Base-by-base conservation (phyloP, 2,329 filamentous ascomycete species). In the Diaporthe citrichinensis region DNA sequence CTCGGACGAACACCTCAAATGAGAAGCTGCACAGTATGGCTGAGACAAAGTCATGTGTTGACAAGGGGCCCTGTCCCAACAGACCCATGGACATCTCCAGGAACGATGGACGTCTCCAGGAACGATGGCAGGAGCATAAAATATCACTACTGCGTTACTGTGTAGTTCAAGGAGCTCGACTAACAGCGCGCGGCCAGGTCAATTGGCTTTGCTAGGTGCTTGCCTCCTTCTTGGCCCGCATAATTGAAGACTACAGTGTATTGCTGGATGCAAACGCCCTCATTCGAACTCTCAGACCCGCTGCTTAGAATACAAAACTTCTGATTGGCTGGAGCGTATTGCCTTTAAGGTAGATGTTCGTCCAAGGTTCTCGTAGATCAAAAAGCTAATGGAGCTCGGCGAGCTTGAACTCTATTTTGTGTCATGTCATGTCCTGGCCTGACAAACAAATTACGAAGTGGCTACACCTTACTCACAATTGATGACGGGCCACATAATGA, bases 301-400 rank as follows among this genome's bases (percentile, higher is more conserved):
- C 62, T 10, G 46, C 65, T 68, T 68, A 68, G 23, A 39, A 68
- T n/a, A n/a, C 65, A 53, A 68, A 68, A 53, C 15, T 68, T 39
- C 14, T 68, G 65, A 31, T 68, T 68, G 65, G 65, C 65, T 25
- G 46, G 46, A 68, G 65, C 41, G 46, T 68, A 68, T 39, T 25
- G 46, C 65, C 46, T 53, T 68, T 68, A 68, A 46, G 53, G 65
- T 68, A 68, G 31, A 41, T 41, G 28, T 39, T 25, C 17, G 14
- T 51, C 62, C 62, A 68, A 68, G 62, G 62, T 68, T 68, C 9
- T 53, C 20, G 46, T 68, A 68, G 62, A 68, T 68, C 62, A 68
- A 6, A 25, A 53, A 6, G 31, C 44, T 36, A 68, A 68, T 51
- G 44, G 44, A 34, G 41, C 20, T 23, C 44, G 31, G 41, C 44